Base-by-base conservation (phyloP, 352 stramenopile genomes). In the Phytophthora litchii region DNA sequence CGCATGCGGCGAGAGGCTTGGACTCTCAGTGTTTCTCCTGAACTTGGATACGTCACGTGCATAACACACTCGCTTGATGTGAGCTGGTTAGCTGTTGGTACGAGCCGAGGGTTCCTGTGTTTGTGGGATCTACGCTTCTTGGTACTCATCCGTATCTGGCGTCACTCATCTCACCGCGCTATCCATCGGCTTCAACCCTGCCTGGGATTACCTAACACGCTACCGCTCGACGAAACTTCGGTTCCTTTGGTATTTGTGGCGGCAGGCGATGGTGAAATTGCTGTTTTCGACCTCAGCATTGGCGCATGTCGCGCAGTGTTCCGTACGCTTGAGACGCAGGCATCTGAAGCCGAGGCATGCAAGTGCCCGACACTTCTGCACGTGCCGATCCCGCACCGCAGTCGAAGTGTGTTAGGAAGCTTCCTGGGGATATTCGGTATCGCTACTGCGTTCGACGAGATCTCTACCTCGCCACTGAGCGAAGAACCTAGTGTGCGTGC, bases 81-180 rank as follows among this genome's bases (percentile, higher is more conserved):
- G 35, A 96, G 94, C 46, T 99, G 96, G 96, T 70, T 99, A 37
- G 86, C 95, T 10, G 94, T 91, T 19, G 96, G 97, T 29, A 99
- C 96, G 4, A 97, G 79, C 54, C 80, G 88, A 61, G 97, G 97
- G 4, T 98, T 97, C 67, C 82, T 99, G 52, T 94, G 89, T 53
- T 64, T 99, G 21, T 99, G 94, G 92, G 97, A 99, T 67, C 66
- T 99, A 43, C 89, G 97, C 14, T 99, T 98, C 78, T 83, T 98
- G 35, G 72, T 97, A 49, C 80, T 98, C 25, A 93, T 98, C 45
- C 96, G 97, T 27, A 87, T 98, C 12, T 99, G 95, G 97, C 80
- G 94, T n/a, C 96, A 99, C 73, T 98, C 91, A 38, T 96, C 90
- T 14, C 81, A 94, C 29, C 78, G 79, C 41, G 74, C 88, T 20